These are phyloP conservation scores for Botrytis porri DNA, from an alignment of 2,329 filamentous ascomycete genomes.

Conservation along the genomic window DNA sequence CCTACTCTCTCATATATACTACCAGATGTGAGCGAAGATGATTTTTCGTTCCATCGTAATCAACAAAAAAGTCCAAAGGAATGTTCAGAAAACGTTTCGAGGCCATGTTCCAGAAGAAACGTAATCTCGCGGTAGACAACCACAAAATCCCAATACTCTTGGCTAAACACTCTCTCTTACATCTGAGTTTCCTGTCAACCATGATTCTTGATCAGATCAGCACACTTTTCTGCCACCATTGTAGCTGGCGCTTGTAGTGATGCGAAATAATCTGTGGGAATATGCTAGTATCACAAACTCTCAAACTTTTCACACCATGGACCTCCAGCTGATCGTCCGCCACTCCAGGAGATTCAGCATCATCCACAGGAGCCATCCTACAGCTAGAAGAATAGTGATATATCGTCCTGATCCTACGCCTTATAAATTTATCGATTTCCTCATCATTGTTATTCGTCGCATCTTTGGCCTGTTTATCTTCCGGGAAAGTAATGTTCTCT, in stretches of 20 bases:
- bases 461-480: neutral
- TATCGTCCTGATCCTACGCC: neutral
- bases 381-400: neutral
- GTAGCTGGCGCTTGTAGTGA: conserved; percentile 30
- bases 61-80: neutral
- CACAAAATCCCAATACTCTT: neutral
- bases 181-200: neutral
- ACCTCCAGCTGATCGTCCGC: conserved; percentile 31
- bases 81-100: neutral
- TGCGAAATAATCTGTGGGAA: conserved; percentile 29
- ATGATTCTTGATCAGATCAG: conserved; percentile 14
- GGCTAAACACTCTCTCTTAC: neutral
- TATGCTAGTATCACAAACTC: conserved; percentile 32
- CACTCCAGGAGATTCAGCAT: conserved; percentile 21
- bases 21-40: neutral
- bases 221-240: conserved; percentile 32
- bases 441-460: neutral
- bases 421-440: neutral
- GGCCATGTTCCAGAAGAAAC: neutral
- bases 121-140: neutral
- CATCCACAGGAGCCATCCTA: neutral
- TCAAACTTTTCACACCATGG: conserved; percentile 29
- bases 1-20: neutral
- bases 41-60: neutral
- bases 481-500: neutral